Conservation (phyloP, 139 green algal genomes). For the Limnomonas spitsbergensis region DNA sequence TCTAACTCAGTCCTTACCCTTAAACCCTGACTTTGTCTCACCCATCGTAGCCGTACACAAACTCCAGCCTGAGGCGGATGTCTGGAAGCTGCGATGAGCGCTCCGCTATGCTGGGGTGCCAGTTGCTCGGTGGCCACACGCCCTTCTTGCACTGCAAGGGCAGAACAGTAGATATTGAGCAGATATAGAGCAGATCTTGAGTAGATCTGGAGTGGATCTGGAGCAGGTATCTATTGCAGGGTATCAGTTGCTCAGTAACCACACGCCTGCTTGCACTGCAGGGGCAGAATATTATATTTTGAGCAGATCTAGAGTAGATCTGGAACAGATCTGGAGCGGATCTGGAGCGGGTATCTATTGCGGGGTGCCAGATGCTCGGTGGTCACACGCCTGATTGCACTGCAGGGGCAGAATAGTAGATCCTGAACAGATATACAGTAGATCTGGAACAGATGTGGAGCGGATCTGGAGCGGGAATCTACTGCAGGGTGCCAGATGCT, state of each 20-base stretch:
- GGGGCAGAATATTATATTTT: conserved; percentile 44
- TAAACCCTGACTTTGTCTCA: no score
- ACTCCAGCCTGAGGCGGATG: conserved; percentile 54
- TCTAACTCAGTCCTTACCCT: no score
- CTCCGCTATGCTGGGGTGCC: conserved; percentile 45
- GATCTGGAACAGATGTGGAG: no score
- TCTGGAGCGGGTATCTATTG: conserved; percentile 5
- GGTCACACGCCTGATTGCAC: conserved; percentile 65
- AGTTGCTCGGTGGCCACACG: conserved; percentile 62
- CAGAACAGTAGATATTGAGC: conserved; percentile 32
- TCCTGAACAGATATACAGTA: no score
- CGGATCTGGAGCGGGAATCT: no score
- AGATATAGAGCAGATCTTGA: no score
- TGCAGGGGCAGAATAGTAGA: conserved; percentile 46
- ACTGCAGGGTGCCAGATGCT: conserved; percentile 17
- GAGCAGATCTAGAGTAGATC: no score
- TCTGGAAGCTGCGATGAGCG: conserved; percentile 44
- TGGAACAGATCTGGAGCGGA: no score
- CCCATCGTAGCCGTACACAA: conserved; percentile 66
- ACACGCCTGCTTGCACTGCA: conserved; percentile 63
- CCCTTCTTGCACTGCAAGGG: conserved; percentile 61
- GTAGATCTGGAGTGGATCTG: no score
- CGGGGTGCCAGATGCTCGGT: conserved; percentile 28
- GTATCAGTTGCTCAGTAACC: conserved; percentile 40
- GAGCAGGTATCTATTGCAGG: conserved; percentile 3